Evolutionary conservation across 306 rosid genomes (phyloP).

Genomic region (Citrullus amarus): DNA sequence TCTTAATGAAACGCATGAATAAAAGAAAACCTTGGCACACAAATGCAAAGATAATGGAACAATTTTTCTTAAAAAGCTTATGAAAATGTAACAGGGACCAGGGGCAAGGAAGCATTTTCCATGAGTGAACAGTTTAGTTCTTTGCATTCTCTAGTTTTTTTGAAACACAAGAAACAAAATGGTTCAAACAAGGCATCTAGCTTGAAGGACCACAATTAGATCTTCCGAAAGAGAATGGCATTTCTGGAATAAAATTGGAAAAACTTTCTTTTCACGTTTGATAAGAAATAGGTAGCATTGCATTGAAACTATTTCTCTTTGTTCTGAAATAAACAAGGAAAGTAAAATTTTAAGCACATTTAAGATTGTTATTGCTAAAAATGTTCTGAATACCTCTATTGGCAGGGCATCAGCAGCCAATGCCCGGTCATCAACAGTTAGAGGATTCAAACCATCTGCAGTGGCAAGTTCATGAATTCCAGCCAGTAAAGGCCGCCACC

Average conservation of each 20-base stretch:
- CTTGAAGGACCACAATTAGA: neutral
- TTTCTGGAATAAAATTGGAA: neutral
- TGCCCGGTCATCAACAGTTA: constrained; percentile 54
- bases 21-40: neutral
- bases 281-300: neutral
- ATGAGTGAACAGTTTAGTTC: neutral
- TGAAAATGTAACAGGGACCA: neutral
- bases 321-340: neutral
- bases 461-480: constrained; percentile 94
- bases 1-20: neutral
- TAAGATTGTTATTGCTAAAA: neutral
- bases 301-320: neutral
- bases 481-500: constrained; percentile 92
- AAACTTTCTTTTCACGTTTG: neutral
- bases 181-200: neutral
- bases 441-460: constrained; percentile 80
- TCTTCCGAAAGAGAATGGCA: neutral
- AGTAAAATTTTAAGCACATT: neutral
- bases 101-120: neutral
- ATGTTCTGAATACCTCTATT: constrained; percentile 37
- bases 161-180: neutral
- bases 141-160: neutral
- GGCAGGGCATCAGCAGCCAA: constrained; percentile 70
- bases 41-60: neutral
- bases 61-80: neutral